Percentiles rank a stretch among this genome's conserved stretches.
These are phyloP conservation scores for Ustilago lituana DNA, from an alignment of 1,284 basidiomycete genomes.

Conservation along the genomic window DNA sequence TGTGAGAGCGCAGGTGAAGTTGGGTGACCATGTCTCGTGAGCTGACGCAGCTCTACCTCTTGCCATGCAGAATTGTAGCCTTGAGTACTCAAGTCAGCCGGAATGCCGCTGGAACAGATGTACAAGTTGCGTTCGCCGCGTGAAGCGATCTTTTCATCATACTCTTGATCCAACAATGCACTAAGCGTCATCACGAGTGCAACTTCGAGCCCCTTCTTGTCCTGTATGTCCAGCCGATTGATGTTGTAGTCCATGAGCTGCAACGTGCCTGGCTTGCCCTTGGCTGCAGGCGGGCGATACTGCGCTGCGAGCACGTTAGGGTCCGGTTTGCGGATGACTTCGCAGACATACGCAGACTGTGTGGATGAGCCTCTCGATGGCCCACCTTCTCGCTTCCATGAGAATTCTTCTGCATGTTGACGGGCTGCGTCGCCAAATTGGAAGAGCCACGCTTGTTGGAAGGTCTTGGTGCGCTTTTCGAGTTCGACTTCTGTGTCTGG, in stretches of 20 bases:
- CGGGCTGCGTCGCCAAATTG: slow-evolving; percentile 73
- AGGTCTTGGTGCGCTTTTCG: slow-evolving; percentile 75
- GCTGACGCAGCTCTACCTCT: slow-evolving; percentile 25
- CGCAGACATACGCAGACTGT: slow-evolving; percentile 64
- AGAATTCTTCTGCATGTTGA: slow-evolving; percentile 22
- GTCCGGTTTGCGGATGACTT: slow-evolving; percentile 81
- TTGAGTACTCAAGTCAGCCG: slow-evolving; percentile 33
- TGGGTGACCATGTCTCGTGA: background rate
- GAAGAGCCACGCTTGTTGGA: slow-evolving; percentile 80
- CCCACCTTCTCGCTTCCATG: slow-evolving; percentile 65
- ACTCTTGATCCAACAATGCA: slow-evolving; percentile 79
- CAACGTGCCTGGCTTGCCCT: slow-evolving; percentile 75
- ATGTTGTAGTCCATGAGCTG: slow-evolving; percentile 87
- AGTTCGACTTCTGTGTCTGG: slow-evolving; percentile 77
- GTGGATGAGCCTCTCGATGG: slow-evolving; percentile 19
- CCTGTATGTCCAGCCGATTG: slow-evolving; percentile 81
- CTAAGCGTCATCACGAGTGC: slow-evolving; percentile 78
- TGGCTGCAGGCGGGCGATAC: slow-evolving; percentile 75
- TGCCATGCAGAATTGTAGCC: slow-evolving; percentile 22
- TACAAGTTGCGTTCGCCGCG: slow-evolving; percentile 41
- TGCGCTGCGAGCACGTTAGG: slow-evolving; percentile 83
- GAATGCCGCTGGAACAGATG: slow-evolving; percentile 30
- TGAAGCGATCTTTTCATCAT: slow-evolving; percentile 66
- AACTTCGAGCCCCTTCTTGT: slow-evolving; percentile 76
- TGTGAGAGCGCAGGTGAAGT: background rate